Evolutionary conservation across 768 basidiomycete species (phyloP), one percentile per base, ranked within the genome.

Genomic region (Calocybe cyanea): DNA sequence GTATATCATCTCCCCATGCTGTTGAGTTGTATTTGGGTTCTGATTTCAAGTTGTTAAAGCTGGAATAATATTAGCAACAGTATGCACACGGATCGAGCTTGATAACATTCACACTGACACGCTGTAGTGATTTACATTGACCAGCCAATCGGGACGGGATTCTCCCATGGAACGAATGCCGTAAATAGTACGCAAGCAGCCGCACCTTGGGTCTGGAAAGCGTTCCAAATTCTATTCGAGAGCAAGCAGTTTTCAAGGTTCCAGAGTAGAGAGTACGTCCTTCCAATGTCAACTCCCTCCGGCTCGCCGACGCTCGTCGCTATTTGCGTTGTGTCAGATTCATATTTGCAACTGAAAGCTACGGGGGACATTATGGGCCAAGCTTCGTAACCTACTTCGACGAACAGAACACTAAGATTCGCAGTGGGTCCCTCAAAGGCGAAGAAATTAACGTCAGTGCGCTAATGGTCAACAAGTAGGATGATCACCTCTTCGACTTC

Each of bases 41-140:
- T 42, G 13, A 17, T 20, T 6, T 28, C 5, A 28, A 6, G 25
- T 28, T 11, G n/a, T 34, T 15, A 0, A 31, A 81, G 83, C 45
- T 86, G 85, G 85, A 85, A 85, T 54, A 79, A 76, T 43, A 55
- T 79, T 41, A 82, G 76, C 63, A 85, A 85, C 50, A 75, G 83
- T 83, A 39, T 31, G 79, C 45, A 20, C 8, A 24, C 9, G 19
- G 14, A 19, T 2, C 11, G 8, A 11, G 31, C 41, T 33, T 14
- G 23, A 23, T 41, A 23, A 10, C 41, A 19, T 24, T 32, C 14
- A n/a, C n/a, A 30, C 28, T 32, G 15, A 20, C 18, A 7, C n/a
- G 3, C 7, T 10, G 1, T 41, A 85, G 82, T 85, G 62, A 78
- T 85, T 25, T 85, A 84, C 56, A 79, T 85, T 24, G 82, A 84